Conservation (phyloP, 768 basidiomycete genomes). For the Leccinum boreale region DNA sequence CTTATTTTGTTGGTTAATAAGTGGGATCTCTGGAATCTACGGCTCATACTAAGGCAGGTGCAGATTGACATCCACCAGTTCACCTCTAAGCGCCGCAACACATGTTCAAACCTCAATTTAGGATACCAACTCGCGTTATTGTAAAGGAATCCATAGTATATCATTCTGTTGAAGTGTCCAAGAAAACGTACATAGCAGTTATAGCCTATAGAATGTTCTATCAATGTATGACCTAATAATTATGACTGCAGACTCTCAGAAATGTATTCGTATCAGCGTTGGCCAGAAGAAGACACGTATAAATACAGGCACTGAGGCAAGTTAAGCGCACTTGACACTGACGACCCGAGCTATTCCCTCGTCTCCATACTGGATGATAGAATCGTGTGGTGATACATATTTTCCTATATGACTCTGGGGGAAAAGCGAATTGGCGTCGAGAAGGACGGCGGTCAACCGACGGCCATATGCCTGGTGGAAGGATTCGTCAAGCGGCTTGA, state of each 20-base stretch:
- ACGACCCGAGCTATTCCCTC: conserved; percentile 45
- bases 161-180: too few species aligned
- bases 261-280: not conserved
- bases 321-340: conserved; percentile 45
- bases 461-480: conserved; percentile 51
- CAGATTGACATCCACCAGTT: too few species aligned
- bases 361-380: conserved; percentile 55
- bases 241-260: not conserved
- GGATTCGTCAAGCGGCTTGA: not conserved
- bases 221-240: too few species aligned
- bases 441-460: conserved; percentile 64
- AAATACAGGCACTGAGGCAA: not conserved
- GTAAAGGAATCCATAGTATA: too few species aligned
- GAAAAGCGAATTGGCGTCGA: conserved; percentile 34
- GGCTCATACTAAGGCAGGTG: too few species aligned
- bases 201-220: too few species aligned
- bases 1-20: too few species aligned
- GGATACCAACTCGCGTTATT: too few species aligned
- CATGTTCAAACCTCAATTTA: too few species aligned
- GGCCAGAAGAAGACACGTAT: not conserved
- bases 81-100: too few species aligned
- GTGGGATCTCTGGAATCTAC: too few species aligned
- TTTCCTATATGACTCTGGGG: conserved; percentile 6
- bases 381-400: conserved; percentile 19
- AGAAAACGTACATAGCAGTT: too few species aligned